phyloP scores from a whole-genome alignment of 495 filamentous ascomycete species.

The Chaetomium fimeti region DNA sequence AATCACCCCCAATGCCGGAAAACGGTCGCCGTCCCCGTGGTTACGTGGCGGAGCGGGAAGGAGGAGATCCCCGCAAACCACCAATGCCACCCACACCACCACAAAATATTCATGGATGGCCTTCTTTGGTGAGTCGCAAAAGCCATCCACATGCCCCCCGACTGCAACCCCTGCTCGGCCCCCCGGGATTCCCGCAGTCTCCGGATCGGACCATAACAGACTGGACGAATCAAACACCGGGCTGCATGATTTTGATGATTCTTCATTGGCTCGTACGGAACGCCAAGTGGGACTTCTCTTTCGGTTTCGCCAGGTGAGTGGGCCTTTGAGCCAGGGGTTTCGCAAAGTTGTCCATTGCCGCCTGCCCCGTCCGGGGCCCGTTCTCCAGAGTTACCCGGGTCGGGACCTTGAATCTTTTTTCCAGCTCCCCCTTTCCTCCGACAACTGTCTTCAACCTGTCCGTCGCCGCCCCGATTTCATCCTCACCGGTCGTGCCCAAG shows the following conservation, averaged over 20 bases:
- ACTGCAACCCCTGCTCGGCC: neutral
- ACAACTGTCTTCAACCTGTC: constrained; percentile 12
- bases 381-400: constrained; percentile 21
- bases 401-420: constrained; percentile 22
- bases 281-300: constrained; percentile 20
- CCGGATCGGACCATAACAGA: constrained; percentile 24
- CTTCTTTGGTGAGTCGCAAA: neutral
- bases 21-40: constrained; percentile 17
- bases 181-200: constrained; percentile 20
- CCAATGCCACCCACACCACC: no score
- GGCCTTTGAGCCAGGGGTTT: constrained; percentile 16
- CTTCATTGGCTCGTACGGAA: constrained; percentile 25
- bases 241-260: constrained; percentile 14
- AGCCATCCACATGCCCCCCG: no score
- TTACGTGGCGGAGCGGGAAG: constrained; percentile 1
- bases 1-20: constrained; percentile 7
- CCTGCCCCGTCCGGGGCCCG: constrained; percentile 15
- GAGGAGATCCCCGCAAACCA: neutral
- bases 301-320: neutral
- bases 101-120: neutral
- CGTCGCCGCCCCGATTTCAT: constrained; percentile 13
- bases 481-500: constrained; percentile 18
- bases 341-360: constrained; percentile 11
- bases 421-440: constrained; percentile 20
- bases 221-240: constrained; percentile 25